These are phyloP conservation scores for Isatis lusitanica DNA, from an alignment of 441 rosid genomes.

Conservation along the genomic window DNA sequence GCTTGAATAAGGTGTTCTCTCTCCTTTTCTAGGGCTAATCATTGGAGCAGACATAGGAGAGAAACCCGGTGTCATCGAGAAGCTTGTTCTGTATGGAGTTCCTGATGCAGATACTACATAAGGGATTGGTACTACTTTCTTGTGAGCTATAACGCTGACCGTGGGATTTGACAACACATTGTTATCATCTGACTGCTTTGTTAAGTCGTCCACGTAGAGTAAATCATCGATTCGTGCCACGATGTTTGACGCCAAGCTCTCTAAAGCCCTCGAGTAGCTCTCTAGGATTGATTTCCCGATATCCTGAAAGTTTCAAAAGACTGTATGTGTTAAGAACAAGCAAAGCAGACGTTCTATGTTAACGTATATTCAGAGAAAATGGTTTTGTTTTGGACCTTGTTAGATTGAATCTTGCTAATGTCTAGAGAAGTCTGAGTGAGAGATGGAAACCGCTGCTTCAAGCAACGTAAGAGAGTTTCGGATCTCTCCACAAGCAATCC, in stretches of 20 bases:
- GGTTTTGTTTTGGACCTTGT: constrained; percentile 45
- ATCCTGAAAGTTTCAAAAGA: constrained; percentile 45
- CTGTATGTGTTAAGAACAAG: constrained; percentile 3
- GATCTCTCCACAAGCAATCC: constrained; percentile 70
- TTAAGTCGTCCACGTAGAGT: constrained; percentile 70
- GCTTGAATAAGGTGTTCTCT: constrained; percentile 45
- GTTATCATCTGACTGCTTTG: constrained; percentile 49
- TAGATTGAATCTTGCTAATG: constrained; percentile 69
- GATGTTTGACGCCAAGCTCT: constrained; percentile 70
- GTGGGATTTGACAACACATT: constrained; percentile 45
- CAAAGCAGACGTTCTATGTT: neutral
- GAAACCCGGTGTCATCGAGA: constrained; percentile 49
- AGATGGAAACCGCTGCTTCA: constrained; percentile 71
- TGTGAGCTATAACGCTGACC: constrained; percentile 47
- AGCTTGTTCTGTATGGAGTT: constrained; percentile 55
- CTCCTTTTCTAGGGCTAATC: constrained; percentile 55
- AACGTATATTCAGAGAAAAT: neutral
- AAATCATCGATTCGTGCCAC: constrained; percentile 70
- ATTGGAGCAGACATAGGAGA: constrained; percentile 43
- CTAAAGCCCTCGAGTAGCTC: constrained; percentile 71
- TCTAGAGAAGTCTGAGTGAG: constrained; percentile 69
- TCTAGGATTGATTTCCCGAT: constrained; percentile 74
- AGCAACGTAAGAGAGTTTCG: constrained; percentile 61
- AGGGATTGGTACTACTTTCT: constrained; percentile 53
- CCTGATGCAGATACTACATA: constrained; percentile 47